phyloP scores from a whole-genome alignment of 2,329 filamentous ascomycete species.

The Emmonsia crescens region DNA sequence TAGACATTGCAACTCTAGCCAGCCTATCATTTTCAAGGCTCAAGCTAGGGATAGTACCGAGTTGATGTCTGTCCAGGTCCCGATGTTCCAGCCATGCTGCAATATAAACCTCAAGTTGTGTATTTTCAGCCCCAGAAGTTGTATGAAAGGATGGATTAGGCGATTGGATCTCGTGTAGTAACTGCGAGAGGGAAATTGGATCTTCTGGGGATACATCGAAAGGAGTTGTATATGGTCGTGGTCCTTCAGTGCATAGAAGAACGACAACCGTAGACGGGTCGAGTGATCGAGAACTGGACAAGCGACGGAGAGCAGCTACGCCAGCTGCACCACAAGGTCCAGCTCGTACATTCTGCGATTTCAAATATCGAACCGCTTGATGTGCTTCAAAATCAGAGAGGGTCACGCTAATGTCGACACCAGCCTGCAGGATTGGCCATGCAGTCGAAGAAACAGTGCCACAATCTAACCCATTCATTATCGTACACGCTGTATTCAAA shows the following conservation, averaged over 20 bases:
- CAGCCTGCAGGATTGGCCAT: slow-evolving; percentile 49
- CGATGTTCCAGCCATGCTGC: slow-evolving; percentile 43
- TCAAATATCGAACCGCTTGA: slow-evolving; percentile 44
- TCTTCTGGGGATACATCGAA: slow-evolving; percentile 34
- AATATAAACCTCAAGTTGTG: slow-evolving; percentile 37
- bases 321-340: slow-evolving; percentile 55
- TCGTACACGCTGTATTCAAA: slow-evolving; percentile 49
- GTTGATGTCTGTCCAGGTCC: slow-evolving; percentile 32
- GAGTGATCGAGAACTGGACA: slow-evolving; percentile 31
- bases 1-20: not conserved
- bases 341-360: slow-evolving; percentile 35
- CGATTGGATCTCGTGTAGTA: slow-evolving; percentile 41
- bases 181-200: slow-evolving; percentile 34
- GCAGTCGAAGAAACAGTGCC: slow-evolving; percentile 56
- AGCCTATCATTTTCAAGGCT: not conserved
- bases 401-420: slow-evolving; percentile 50
- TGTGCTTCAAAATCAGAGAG: slow-evolving; percentile 56
- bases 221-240: slow-evolving; percentile 42
- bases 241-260: slow-evolving; percentile 56
- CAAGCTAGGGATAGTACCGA: not conserved
- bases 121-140: slow-evolving; percentile 36
- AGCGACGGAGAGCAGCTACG: slow-evolving; percentile 43
- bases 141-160: slow-evolving; percentile 35
- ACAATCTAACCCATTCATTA: slow-evolving; percentile 66
- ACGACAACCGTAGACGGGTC: slow-evolving; percentile 47